Conservation (phyloP, 2,329 filamentous ascomycete species). For the Cladosporium phlei region DNA sequence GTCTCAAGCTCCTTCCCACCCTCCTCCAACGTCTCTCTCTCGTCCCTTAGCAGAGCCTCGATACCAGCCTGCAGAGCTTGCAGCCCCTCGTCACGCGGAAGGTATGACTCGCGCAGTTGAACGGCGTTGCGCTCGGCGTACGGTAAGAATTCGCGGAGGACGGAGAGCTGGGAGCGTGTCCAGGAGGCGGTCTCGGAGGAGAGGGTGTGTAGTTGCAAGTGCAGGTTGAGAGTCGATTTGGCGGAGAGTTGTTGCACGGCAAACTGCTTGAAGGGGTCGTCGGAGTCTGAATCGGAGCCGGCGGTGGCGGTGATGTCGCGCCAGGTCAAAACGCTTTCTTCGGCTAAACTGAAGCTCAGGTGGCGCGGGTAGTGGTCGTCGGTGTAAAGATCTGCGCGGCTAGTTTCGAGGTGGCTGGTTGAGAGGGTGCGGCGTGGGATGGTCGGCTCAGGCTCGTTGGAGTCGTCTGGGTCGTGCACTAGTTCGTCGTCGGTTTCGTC, state of each 20-base stretch:
- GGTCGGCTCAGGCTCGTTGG: not conserved
- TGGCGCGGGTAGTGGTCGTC: constrained; percentile 65
- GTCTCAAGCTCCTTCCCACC: constrained; percentile 73
- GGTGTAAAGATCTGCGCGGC: constrained; percentile 15
- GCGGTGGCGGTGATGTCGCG: constrained; percentile 25
- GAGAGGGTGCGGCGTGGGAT: constrained; percentile 48
- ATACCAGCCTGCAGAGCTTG: constrained; percentile 63
- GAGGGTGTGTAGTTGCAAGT: constrained; percentile 45
- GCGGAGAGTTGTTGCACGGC: constrained; percentile 33
- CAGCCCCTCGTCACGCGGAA: constrained; percentile 65
- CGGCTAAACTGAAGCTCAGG: constrained; percentile 69
- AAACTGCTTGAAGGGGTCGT: constrained; percentile 21
- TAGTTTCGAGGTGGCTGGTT: constrained; percentile 40
- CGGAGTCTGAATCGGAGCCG: constrained; percentile 18
- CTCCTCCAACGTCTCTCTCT: constrained; percentile 65
- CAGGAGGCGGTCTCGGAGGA: constrained; percentile 46
- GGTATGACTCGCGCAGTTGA: constrained; percentile 62
- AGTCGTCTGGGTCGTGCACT: not conserved
- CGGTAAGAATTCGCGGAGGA: constrained; percentile 52
- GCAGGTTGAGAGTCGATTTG: constrained; percentile 55
- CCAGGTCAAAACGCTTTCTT: constrained; percentile 69
- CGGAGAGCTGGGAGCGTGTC: constrained; percentile 55
- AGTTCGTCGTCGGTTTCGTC: constrained; percentile 1
- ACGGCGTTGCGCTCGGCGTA: constrained; percentile 60
- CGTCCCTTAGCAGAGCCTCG: constrained; percentile 63